Evolutionary conservation across 768 basidiomycete species (phyloP).

Genomic region (Rhodosporidiobolus odoratus): DNA sequence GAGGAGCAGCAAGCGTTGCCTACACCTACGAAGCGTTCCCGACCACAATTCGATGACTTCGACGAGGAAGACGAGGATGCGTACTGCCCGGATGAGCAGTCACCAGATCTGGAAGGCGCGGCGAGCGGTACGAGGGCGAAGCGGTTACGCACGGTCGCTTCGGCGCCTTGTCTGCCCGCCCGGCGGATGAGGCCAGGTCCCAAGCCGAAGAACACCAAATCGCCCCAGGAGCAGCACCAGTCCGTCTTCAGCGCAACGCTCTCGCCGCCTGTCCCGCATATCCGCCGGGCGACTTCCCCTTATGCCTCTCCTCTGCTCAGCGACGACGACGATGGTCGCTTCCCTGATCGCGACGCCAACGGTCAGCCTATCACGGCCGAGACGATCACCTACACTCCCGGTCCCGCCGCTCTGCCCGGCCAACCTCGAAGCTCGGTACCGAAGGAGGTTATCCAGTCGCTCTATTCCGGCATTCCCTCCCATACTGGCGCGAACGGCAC

Average conservation of each 20-base stretch:
- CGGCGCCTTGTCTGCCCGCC: conserved; percentile 28
- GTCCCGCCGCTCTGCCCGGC: conserved; percentile 16
- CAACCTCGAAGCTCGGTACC: conserved; percentile 28
- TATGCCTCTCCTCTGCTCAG: conserved; percentile 25
- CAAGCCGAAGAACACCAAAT: conserved; percentile 44
- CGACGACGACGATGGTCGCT: conserved; percentile 10
- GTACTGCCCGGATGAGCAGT: not conserved
- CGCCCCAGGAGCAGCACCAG: conserved; percentile 41
- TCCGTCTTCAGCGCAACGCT: conserved; percentile 34
- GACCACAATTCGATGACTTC: conserved; percentile 1
- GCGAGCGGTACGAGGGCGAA: conserved; percentile 15
- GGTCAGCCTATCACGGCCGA: conserved; percentile 6
- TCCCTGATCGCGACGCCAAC: conserved; percentile 16
- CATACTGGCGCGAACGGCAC: conserved; percentile 17
- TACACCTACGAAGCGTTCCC: conserved; percentile 7
- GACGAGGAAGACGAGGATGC: conserved; percentile 10
- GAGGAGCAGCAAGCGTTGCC: not conserved
- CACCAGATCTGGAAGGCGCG: conserved; percentile 39
- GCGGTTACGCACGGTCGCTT: conserved; percentile 35
- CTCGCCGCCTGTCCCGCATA: conserved; percentile 29
- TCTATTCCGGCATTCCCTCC: conserved; percentile 43
- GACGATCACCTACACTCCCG: conserved; percentile 29
- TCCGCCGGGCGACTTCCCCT: conserved; percentile 26
- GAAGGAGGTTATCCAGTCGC: conserved; percentile 44
- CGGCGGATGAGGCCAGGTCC: conserved; percentile 46